Base-by-base conservation (phyloP, 1,139 yeast species). In the Taiozyma sp. region DNA sequence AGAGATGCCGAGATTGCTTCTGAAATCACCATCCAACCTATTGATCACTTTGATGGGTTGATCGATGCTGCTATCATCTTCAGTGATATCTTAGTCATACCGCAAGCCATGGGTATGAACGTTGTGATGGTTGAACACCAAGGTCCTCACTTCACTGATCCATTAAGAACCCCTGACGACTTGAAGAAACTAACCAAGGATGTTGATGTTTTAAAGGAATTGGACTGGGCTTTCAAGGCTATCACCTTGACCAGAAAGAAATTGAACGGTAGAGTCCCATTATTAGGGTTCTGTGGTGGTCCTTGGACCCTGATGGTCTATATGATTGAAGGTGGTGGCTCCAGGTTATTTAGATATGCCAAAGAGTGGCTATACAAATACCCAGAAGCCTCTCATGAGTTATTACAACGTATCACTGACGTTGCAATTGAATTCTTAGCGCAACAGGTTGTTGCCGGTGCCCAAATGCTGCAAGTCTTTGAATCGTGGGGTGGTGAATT, bases 401-500 rank as follows among this genome's bases (percentile, higher is more conserved):
- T 93, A 54, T 76, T 93, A 57, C 88, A 84, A 67, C 85, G 85
- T 51, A 84, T 86, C 57, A 87, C 97, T 23, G 95, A 90, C 57
- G 91, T 90, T 43, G 96, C 97, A 54, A 75, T 92, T 43, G 98
- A 93, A 66, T 95, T 92, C 64, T 78, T 93, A 65, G 96, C 96
- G 4, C 89, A 87, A 62, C 99, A 93, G 70, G 97, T 93, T 48
- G 84, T 85, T 59, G 99, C 99, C 2, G 99, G 99, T 57, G 98
- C 98, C 29, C 99, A 93, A 72, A 91, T 93, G 84, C 76, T 93
- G 55, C 99, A 93, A 70, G 90, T 93, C 34, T 93, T 93, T 66
- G 99, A 93, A 66, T 88, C 97, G 27, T 92, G 97, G 97, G 99
- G 97, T 48, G 96, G 98, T 51, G 98, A 93, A 70, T 77, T 93